These are phyloP conservation scores for Sequoiadendron giganteum DNA, from an alignment of 75 land plant species.

Conservation along the genomic window DNA sequence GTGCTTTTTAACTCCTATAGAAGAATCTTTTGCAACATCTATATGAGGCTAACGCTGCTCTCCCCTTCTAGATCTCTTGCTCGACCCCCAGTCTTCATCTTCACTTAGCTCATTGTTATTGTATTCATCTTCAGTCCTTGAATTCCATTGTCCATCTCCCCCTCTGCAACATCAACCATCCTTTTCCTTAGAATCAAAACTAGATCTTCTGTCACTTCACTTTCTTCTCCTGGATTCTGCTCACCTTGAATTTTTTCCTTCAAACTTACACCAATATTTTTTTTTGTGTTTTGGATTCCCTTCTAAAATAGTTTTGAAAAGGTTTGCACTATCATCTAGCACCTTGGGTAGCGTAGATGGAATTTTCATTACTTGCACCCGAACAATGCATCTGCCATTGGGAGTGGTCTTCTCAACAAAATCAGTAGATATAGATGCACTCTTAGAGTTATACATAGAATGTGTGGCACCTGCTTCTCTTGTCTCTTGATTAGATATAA, in stretches of 20 bases:
- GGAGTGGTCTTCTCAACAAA: conserved; percentile 70
- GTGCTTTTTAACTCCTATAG: too few species aligned
- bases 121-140: conserved; percentile 20
- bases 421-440: conserved; percentile 23
- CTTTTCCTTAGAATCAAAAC: conserved; percentile 48
- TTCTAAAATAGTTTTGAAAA: conserved; percentile 49
- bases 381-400: conserved; percentile 80
- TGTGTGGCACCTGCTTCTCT: conserved; percentile 54
- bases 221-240: conserved; percentile 4
- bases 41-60: too few species aligned
- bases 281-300: conserved; percentile 28
- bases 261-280: conserved; percentile 8
- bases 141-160: conserved; percentile 29
- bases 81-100: too few species aligned
- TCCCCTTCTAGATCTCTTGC: too few species aligned
- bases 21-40: too few species aligned
- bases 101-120: too few species aligned
- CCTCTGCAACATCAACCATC: conserved; percentile 60
- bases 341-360: conserved; percentile 60
- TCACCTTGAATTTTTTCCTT: conserved; percentile 16
- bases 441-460: conserved; percentile 32
- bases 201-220: conserved; percentile 44
- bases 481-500: conserved; percentile 84
- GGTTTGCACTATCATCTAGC: conserved; percentile 67
- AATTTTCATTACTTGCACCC: conserved; percentile 66